Evolutionary conservation across 179 eudicot genomes (phyloP).

Genomic region (Heliamphora ciliata): DNA sequence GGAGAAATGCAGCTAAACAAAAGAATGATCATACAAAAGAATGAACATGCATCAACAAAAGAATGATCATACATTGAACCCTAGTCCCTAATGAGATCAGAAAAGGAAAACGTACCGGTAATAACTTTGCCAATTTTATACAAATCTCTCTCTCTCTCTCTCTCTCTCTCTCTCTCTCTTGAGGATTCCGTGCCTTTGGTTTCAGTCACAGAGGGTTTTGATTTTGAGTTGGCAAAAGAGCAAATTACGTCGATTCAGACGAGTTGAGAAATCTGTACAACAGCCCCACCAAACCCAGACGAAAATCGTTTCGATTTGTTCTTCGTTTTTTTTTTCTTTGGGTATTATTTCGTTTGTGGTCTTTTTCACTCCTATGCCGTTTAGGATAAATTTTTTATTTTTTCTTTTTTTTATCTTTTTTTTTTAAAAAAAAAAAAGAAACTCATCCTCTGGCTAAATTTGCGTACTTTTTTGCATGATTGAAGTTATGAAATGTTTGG

Average conservation of each 20-base stretch:
- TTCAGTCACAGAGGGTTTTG: not conserved
- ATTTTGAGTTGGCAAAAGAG: not conserved
- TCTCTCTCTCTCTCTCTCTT: not conserved
- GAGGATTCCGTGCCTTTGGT: not conserved
- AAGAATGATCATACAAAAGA: not conserved
- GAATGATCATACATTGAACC: not conserved
- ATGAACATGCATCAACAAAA: not conserved
- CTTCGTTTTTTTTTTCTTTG: not conserved
- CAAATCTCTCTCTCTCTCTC: conserved; percentile 1
- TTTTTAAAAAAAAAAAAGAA: no score
- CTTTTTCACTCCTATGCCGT: not conserved
- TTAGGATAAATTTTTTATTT: no score
- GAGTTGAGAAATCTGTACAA: not conserved
- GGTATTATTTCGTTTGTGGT: not conserved
- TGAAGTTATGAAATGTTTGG: no score
- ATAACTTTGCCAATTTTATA: not conserved
- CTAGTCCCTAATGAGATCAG: conserved; percentile 1
- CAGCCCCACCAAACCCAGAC: not conserved
- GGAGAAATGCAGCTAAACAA: not conserved
- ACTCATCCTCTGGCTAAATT: no score
- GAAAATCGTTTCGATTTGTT: not conserved
- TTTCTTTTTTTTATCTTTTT: no score
- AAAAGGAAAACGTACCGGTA: conserved; percentile 9
- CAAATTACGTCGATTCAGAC: not conserved
- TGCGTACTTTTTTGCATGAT: no score